Percentiles rank a stretch among this genome's conserved stretches.
Evolutionary conservation across 139 green algal species (phyloP).

Genomic region (Chlorella vulgaris): DNA sequence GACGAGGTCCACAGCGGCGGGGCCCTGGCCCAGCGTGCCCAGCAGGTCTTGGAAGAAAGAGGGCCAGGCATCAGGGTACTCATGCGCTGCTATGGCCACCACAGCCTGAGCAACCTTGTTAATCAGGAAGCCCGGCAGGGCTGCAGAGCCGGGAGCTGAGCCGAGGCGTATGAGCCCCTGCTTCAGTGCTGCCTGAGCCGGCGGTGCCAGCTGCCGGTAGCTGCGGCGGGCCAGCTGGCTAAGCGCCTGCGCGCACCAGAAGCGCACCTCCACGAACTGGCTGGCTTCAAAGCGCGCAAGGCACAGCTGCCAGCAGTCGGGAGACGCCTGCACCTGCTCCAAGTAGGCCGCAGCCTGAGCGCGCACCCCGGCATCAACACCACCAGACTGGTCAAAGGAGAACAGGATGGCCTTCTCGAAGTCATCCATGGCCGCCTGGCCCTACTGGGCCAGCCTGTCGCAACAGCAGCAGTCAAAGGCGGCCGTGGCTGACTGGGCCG

Average conservation of each 20-base stretch:
- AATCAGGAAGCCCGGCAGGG: constrained; percentile 77
- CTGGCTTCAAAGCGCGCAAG: constrained; percentile 71
- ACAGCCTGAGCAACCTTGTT: constrained; percentile 95
- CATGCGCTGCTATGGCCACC: constrained; percentile 71
- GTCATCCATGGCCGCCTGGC: constrained; percentile 73
- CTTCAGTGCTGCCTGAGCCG: constrained; percentile 3
- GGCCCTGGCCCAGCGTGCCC: constrained; percentile 51
- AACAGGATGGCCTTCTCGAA: constrained; percentile 92
- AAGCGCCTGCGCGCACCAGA: constrained; percentile 84
- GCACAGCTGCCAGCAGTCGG: constrained; percentile 79
- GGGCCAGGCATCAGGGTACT: constrained; percentile 89
- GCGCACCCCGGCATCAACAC: constrained; percentile 55
- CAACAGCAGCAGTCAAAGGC: not conserved
- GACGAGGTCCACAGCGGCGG: constrained; percentile 88
- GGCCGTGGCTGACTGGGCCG: too few relatives aligned
- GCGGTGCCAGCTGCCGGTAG: constrained; percentile 15
- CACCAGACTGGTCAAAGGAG: constrained; percentile 84
- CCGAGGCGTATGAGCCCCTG: constrained; percentile 10
- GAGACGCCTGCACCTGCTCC: constrained; percentile 56
- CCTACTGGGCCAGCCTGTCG: not conserved
- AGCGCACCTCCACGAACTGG: constrained; percentile 86
- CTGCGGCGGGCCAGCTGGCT: not conserved
- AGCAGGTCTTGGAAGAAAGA: constrained; percentile 89
- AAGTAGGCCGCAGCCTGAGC: constrained; percentile 74
- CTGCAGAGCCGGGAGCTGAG: not conserved